Conservation (phyloP, 2,329 filamentous ascomycete species). For the Neofusicoccum kwambonambiense region DNA sequence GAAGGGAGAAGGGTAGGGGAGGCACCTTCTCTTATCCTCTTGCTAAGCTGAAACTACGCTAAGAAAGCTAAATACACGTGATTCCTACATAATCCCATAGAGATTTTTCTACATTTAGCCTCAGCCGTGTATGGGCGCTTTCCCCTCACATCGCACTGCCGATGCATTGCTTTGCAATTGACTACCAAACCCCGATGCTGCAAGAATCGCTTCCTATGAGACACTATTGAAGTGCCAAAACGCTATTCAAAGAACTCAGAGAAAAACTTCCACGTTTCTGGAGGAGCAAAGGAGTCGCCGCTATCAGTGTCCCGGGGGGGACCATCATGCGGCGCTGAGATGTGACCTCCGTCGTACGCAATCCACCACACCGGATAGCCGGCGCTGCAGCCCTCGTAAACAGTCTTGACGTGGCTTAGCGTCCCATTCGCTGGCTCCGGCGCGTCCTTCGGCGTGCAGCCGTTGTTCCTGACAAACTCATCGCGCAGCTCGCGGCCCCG, state of each 20-base stretch:
- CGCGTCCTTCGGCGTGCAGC: slow-evolving; percentile 28
- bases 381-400: slow-evolving; percentile 28
- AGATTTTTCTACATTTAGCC: no score
- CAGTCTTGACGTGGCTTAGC: slow-evolving; percentile 23
- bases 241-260: slow-evolving; percentile 13
- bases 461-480: slow-evolving; percentile 40
- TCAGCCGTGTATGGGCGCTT: no score
- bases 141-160: no score
- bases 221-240: no score
- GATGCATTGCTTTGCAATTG: no score
- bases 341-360: slow-evolving; percentile 33
- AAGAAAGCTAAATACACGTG: no score
- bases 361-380: slow-evolving; percentile 37
- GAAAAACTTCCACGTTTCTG: slow-evolving; percentile 34
- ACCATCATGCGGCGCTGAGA: slow-evolving; percentile 23
- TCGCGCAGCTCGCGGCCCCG: slow-evolving; percentile 39
- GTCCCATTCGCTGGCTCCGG: slow-evolving; percentile 24
- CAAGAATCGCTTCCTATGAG: no score
- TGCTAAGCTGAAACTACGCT: no score
- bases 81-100: no score
- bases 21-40: no score
- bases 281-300: slow-evolving; percentile 25
- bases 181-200: no score
- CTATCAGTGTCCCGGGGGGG: slow-evolving; percentile 18
- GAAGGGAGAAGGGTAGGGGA: no score